These are phyloP conservation scores for Fusarium torulosum DNA, from an alignment of 2,329 filamentous ascomycete genomes.

Conservation along the genomic window DNA sequence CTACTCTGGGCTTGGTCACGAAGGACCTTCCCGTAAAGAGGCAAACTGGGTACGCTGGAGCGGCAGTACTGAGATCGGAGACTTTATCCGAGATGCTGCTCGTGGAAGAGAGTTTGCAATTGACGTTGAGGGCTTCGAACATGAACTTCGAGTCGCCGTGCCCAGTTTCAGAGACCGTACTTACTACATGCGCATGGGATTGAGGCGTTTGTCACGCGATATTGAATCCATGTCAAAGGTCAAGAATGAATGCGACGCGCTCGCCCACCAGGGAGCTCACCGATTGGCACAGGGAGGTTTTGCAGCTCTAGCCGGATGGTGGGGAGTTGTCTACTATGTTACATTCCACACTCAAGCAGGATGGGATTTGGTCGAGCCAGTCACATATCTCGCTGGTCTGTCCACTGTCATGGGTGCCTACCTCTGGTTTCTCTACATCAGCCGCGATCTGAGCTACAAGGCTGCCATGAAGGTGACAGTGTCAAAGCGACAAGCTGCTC, in stretches of 20 bases:
- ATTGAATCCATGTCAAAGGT: constrained; percentile 78
- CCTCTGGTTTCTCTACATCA: constrained; percentile 94
- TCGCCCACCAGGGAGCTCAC: constrained; percentile 83
- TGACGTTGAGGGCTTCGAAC: constrained; percentile 76
- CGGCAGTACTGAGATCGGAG: constrained; percentile 88
- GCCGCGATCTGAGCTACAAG: constrained; percentile 87
- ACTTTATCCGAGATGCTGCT: constrained; percentile 92
- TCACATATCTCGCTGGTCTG: constrained; percentile 90
- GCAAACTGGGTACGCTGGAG: constrained; percentile 85
- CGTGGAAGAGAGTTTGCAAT: constrained; percentile 87
- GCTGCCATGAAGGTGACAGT: constrained; percentile 90
- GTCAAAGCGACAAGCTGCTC: constrained; percentile 77
- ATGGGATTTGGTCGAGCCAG: constrained; percentile 92
- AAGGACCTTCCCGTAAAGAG: constrained; percentile 61
- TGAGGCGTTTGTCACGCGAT: constrained; percentile 77
- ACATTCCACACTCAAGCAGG: constrained; percentile 81
- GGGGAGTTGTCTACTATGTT: constrained; percentile 82
- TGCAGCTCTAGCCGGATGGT: constrained; percentile 79
- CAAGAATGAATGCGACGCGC: constrained; percentile 83
- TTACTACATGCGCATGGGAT: constrained; percentile 82
- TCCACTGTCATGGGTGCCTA: constrained; percentile 90
- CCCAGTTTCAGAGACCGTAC: constrained; percentile 93
- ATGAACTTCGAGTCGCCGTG: constrained; percentile 81
- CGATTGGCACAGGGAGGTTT: constrained; percentile 85
- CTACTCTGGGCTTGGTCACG: constrained; percentile 77